A percentile compares a stretch with the other conserved stretches of the same genome.
Evolutionary conservation across 208 protist genomes (phyloP).

Genomic region (Leishmania aethiopica): DNA sequence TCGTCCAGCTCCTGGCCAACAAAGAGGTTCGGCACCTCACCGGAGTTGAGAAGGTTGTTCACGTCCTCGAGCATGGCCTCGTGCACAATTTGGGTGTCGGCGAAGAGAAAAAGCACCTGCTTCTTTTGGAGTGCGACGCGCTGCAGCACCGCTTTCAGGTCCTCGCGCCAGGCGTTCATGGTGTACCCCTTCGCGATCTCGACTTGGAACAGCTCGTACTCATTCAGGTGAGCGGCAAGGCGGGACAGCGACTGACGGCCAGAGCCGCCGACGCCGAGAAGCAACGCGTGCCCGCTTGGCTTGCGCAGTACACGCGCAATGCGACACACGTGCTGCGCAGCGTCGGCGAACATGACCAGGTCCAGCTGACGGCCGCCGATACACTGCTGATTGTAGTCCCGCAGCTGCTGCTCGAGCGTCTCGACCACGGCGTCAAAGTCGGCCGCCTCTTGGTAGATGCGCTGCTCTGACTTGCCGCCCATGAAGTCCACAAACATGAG

Average conservation of each 20-base stretch:
- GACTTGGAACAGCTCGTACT: slow-evolving; percentile 96
- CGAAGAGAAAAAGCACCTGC: slow-evolving; percentile 97
- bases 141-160: slow-evolving; percentile 94
- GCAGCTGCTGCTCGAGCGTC: slow-evolving; percentile 87
- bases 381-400: slow-evolving; percentile 93
- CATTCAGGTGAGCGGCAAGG: slow-evolving; percentile 94
- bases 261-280: slow-evolving; percentile 98
- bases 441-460: slow-evolving; percentile 90
- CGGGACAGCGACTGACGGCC: slow-evolving; percentile 96
- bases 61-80: slow-evolving; percentile 99
- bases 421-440: slow-evolving; percentile 83
- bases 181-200: slow-evolving; percentile 97
- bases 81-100: slow-evolving; percentile 98
- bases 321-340: slow-evolving; percentile 96
- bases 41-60: slow-evolving; percentile 98
- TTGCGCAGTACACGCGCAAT: slow-evolving; percentile 96
- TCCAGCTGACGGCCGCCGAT: slow-evolving; percentile 87
- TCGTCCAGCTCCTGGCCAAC: slow-evolving; percentile 94
- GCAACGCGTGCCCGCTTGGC: slow-evolving; percentile 96
- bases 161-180: slow-evolving; percentile 96
- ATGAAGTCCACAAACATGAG: slow-evolving; percentile 97
- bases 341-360: slow-evolving; percentile 98
- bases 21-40: slow-evolving; percentile 98
- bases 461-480: slow-evolving; percentile 62
- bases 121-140: slow-evolving; percentile 94